Percentiles rank a stretch among this genome's conserved stretches.
These are phyloP conservation scores for Penicillium argentinense DNA, from an alignment of 495 filamentous ascomycete species.

Conservation along the genomic window DNA sequence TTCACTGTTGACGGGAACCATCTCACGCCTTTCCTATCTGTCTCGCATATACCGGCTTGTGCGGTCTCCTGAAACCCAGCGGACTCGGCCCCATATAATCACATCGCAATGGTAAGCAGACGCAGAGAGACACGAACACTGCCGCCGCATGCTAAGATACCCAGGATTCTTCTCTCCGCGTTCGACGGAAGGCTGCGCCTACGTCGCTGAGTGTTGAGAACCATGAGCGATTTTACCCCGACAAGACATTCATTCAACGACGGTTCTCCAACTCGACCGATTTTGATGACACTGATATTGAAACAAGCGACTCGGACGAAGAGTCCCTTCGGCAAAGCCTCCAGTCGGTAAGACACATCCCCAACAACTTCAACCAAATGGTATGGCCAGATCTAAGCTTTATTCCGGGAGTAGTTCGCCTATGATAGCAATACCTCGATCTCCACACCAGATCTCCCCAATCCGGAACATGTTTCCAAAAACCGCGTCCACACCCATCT, in stretches of 20 bases:
- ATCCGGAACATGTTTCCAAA: conserved; percentile 9
- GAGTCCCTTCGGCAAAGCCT: conserved; percentile 58
- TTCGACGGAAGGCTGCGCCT: conserved; percentile 18
- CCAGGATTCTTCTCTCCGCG: conserved; percentile 12
- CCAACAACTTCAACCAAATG: too few species aligned
- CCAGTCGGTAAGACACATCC: conserved; percentile 20
- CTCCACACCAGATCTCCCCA: conserved; percentile 18
- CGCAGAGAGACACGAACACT: too few species aligned
- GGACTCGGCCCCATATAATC: too few species aligned
- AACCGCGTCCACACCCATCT: conserved; percentile 47
- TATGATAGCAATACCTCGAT: conserved; percentile 18
- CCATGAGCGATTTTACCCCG: conserved; percentile 5
- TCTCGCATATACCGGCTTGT: too few species aligned
- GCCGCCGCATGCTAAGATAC: too few species aligned
- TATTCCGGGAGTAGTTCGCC: too few species aligned
- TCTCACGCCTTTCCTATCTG: background rate
- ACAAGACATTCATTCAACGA: background rate
- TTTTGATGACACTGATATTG: conserved; percentile 73
- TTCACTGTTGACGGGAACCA: background rate
- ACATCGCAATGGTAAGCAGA: too few species aligned
- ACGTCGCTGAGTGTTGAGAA: conserved; percentile 10
- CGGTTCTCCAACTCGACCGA: conserved; percentile 62
- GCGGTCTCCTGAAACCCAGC: background rate
- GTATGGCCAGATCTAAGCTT: too few species aligned
- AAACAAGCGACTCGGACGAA: conserved; percentile 62